phyloP scores from a whole-genome alignment of 805 yeast genomes.

The Candida taoyuanica region DNA sequence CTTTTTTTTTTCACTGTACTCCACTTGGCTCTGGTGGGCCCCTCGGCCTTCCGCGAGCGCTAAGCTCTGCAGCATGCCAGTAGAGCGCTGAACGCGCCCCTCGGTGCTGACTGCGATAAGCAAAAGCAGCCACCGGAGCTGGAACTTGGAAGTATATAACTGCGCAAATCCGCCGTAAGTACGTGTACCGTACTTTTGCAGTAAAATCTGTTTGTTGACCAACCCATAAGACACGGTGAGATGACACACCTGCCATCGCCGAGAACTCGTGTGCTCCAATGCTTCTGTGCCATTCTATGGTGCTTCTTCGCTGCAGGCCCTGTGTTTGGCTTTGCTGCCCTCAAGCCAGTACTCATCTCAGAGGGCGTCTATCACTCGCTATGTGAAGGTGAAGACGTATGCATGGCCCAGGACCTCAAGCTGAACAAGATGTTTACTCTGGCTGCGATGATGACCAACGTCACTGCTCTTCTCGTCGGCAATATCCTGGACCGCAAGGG shows the following conservation, averaged over 20 bases:
- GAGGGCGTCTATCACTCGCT: constrained; percentile 71
- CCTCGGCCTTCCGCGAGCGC: constrained; percentile 10
- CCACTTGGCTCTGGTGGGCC: too few species aligned
- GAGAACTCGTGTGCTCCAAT: constrained; percentile 11
- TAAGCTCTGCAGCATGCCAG: too few species aligned
- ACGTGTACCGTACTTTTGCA: too few species aligned
- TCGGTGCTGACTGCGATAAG: background rate
- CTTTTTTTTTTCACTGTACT: too few species aligned
- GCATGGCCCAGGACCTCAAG: constrained; percentile 77
- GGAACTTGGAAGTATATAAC: background rate
- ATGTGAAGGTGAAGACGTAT: constrained; percentile 41
- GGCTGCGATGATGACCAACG: constrained; percentile 84
- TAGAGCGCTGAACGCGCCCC: background rate
- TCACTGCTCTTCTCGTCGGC: constrained; percentile 80
- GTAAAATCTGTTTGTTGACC: background rate
- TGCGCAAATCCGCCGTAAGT: too few species aligned
- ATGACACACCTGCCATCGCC: constrained; percentile 5
- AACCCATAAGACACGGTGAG: background rate
- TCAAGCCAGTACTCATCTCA: constrained; percentile 72
- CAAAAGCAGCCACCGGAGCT: background rate
- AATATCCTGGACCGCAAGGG: constrained; percentile 73
- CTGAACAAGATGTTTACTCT: constrained; percentile 78
- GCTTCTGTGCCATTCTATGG: constrained; percentile 71
- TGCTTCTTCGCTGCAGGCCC: constrained; percentile 91
- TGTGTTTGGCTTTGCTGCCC: constrained; percentile 92